Percentiles rank a stretch among this genome's conserved stretches.
phyloP scores from a whole-genome alignment of 108 stramenopile genomes.

The Cylindrotheca closterium region DNA sequence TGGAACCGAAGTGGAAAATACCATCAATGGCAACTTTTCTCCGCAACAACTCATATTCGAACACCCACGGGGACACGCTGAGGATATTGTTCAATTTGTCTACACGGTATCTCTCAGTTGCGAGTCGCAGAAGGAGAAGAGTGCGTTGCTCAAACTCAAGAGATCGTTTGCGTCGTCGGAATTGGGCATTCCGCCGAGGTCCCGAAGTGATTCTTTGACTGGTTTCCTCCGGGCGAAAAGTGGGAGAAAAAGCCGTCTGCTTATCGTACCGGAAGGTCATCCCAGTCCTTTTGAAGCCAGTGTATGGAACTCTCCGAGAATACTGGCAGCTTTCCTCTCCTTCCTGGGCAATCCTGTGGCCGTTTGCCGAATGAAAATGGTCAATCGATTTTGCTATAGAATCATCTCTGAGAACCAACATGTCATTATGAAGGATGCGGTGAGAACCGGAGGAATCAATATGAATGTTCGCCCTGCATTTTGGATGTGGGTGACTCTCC shows the following conservation, averaged over 20 bases:
- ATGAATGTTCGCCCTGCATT: constrained; percentile 78
- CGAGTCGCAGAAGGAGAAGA: neutral
- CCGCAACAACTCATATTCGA: constrained; percentile 34
- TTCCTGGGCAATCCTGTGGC: constrained; percentile 85
- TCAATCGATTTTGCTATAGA: constrained; percentile 65
- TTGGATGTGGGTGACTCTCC: constrained; percentile 83
- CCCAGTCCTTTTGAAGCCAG: constrained; percentile 81
- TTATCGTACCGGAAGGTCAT: constrained; percentile 22
- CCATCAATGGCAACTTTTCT: neutral
- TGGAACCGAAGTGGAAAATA: neutral
- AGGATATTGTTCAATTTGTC: constrained; percentile 21
- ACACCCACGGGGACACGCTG: constrained; percentile 11
- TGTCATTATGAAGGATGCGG: constrained; percentile 76
- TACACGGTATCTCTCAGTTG: constrained; percentile 20
- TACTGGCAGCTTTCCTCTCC: constrained; percentile 54
- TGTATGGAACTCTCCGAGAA: constrained; percentile 58
- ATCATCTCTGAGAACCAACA: constrained; percentile 77
- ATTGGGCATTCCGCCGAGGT: neutral
- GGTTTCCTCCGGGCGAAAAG: neutral
- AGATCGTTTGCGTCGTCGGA: neutral
- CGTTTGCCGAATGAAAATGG: constrained; percentile 69
- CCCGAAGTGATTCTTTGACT: constrained; percentile 1
- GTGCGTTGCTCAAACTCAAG: neutral
- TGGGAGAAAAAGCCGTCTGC: constrained; percentile 5
- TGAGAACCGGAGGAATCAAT: constrained; percentile 73